These are phyloP conservation scores for Schizochytrium sp. DNA, from an alignment of 108 stramenopile species.

Conservation along the genomic window DNA sequence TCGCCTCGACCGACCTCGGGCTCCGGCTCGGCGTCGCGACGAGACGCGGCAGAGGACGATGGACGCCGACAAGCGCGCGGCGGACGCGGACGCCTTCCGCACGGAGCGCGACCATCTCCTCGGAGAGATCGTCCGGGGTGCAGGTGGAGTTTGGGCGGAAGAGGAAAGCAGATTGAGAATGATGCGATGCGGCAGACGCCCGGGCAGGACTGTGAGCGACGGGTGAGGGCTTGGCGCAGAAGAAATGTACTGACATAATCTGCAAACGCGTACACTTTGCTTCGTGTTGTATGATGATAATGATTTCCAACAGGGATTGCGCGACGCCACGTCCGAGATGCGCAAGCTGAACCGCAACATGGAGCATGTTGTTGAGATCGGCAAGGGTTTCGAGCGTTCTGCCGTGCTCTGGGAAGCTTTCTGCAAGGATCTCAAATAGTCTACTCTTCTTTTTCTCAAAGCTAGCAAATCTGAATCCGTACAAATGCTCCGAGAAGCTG, in stretches of 20 bases:
- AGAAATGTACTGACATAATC: too few species aligned
- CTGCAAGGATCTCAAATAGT: not conserved
- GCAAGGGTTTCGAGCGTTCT: conserved; percentile 5
- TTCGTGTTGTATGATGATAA: too few species aligned
- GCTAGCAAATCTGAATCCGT: too few species aligned
- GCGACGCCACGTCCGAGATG: not conserved
- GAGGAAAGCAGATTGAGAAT: too few species aligned
- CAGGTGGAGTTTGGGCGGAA: too few species aligned
- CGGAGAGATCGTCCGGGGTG: not conserved
- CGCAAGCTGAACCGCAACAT: not conserved
- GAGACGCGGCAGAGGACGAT: not conserved
- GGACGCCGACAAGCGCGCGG: not conserved
- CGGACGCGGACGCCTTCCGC: not conserved
- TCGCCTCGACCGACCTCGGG: too few species aligned
- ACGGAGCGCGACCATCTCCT: not conserved
- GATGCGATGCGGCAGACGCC: too few species aligned
- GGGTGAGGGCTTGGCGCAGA: too few species aligned
- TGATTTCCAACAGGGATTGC: not conserved
- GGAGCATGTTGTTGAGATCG: not conserved
- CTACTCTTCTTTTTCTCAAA: not conserved
- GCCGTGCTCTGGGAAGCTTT: not conserved
- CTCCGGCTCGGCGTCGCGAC: too few species aligned
- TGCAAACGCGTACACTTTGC: too few species aligned
- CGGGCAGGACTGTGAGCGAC: too few species aligned
- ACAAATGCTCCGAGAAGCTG: too few species aligned